These are phyloP conservation scores for Pseudogymnoascus verrucosus DNA, from an alignment of 2,329 filamentous ascomycete genomes.

Conservation along the genomic window DNA sequence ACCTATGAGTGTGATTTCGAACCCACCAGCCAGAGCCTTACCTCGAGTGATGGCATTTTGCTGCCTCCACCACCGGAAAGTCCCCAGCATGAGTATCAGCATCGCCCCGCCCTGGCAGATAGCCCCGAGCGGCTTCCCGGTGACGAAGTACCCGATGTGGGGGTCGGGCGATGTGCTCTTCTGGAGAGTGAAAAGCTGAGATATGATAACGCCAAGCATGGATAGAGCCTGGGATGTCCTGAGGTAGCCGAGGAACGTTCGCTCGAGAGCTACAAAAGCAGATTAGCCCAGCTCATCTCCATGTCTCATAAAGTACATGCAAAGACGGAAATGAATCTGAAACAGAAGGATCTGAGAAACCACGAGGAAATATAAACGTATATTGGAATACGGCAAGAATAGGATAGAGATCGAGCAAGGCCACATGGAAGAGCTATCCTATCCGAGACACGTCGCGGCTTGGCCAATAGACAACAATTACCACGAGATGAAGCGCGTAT, in stretches of 20 bases:
- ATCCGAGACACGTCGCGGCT: background rate
- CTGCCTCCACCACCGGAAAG: conserved; percentile 51
- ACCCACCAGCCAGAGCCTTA: conserved; percentile 49
- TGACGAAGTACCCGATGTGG: conserved; percentile 48
- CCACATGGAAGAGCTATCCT: background rate
- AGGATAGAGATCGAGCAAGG: background rate
- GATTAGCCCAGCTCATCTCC: background rate
- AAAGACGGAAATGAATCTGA: background rate
- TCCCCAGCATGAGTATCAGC: conserved; percentile 40
- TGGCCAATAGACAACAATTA: background rate
- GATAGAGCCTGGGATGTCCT: conserved; percentile 62
- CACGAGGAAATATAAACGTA: background rate
- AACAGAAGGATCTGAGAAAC: background rate
- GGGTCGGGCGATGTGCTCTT: conserved; percentile 27
- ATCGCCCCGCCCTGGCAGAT: conserved; percentile 36
- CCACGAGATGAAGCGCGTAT: background rate
- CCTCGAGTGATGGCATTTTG: conserved; percentile 51
- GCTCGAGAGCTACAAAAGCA: conserved; percentile 55
- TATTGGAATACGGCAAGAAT: background rate
- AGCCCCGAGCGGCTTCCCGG: conserved; percentile 51
- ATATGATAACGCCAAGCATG: conserved; percentile 56
- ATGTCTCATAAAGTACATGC: background rate
- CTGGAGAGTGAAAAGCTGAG: conserved; percentile 56
- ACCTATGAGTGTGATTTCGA: conserved; percentile 46
- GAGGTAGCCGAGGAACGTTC: conserved; percentile 67